Conservation (phyloP, 2,329 filamentous ascomycete genomes). For the Phyllachora maydis region DNA sequence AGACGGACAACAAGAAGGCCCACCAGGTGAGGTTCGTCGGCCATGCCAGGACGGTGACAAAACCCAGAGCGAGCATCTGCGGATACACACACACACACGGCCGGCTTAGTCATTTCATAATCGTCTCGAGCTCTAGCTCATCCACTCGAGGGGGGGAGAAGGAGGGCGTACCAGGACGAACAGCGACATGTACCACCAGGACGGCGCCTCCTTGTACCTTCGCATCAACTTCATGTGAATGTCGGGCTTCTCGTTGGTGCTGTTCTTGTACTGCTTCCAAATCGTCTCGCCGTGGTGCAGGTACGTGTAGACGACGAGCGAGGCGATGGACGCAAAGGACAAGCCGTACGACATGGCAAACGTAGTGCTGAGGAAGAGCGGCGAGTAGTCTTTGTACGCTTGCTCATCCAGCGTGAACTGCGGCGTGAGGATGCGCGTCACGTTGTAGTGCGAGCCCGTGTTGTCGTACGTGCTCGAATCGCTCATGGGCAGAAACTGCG, state of each 20-base stretch:
- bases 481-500: constrained; percentile 44
- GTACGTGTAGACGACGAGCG: constrained; percentile 46
- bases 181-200: constrained; percentile 41
- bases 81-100: constrained; percentile 2
- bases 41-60: constrained; percentile 34
- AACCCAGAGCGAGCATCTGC: constrained; percentile 29
- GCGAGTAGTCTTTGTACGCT: constrained; percentile 47
- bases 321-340: constrained; percentile 50
- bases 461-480: constrained; percentile 55
- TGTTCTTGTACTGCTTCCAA: constrained; percentile 38
- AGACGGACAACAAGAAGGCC: constrained; percentile 46
- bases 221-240: constrained; percentile 44
- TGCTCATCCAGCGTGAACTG: constrained; percentile 40
- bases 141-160: too few relatives aligned
- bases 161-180: constrained; percentile 26
- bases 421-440: constrained; percentile 36
- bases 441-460: constrained; percentile 41
- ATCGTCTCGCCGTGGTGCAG: constrained; percentile 48
- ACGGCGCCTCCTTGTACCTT: constrained; percentile 40
- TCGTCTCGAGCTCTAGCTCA: too few relatives aligned
- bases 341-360: constrained; percentile 51
- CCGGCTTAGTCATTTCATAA: too few relatives aligned
- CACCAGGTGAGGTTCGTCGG: constrained; percentile 53
- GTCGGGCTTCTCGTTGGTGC: constrained; percentile 37
- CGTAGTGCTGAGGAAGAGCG: constrained; percentile 49